phyloP scores from a whole-genome alignment of 176 grass and related monocot genomes.

The Rhipidocladum racemiflorum region DNA sequence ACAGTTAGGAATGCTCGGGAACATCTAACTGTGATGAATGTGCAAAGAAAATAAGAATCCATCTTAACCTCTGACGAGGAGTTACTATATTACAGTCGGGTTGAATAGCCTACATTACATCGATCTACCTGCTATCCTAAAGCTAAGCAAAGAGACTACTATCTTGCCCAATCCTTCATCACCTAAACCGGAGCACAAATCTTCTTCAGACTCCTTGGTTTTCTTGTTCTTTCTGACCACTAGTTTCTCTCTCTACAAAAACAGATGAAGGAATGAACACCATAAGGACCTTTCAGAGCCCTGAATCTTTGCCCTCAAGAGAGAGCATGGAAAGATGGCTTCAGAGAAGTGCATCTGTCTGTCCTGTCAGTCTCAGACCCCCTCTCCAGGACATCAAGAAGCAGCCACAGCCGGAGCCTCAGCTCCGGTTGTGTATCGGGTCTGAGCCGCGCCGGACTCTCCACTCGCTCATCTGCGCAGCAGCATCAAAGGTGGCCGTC shows the following conservation, averaged over 20 bases:
- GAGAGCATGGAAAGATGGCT: not conserved
- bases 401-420: not conserved
- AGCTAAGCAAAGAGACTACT: slow-evolving; percentile 18
- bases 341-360: not conserved
- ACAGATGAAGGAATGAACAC: not conserved
- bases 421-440: slow-evolving; percentile 66
- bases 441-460: slow-evolving; percentile 57
- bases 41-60: not conserved
- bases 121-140: slow-evolving; percentile 13
- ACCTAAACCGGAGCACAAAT: not conserved
- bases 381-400: not conserved
- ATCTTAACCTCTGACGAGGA: slow-evolving; percentile 31
- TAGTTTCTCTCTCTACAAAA: slow-evolving; percentile 16
- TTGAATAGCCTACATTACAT: slow-evolving; percentile 31
- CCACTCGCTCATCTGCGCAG: slow-evolving; percentile 46
- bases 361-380: not conserved
- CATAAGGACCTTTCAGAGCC: not conserved
- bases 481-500: not conserved
- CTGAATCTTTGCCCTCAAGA: not conserved
- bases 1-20: not conserved
- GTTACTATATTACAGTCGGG: slow-evolving; percentile 44
- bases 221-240: not conserved
- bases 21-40: not conserved
- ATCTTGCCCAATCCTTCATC: not conserved
- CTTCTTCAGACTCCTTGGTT: not conserved